Evolutionary conservation across 2,329 filamentous ascomycete genomes (phyloP), one percentile per base, ranked within the genome.

Genomic region (Fusarium guadeloupense): DNA sequence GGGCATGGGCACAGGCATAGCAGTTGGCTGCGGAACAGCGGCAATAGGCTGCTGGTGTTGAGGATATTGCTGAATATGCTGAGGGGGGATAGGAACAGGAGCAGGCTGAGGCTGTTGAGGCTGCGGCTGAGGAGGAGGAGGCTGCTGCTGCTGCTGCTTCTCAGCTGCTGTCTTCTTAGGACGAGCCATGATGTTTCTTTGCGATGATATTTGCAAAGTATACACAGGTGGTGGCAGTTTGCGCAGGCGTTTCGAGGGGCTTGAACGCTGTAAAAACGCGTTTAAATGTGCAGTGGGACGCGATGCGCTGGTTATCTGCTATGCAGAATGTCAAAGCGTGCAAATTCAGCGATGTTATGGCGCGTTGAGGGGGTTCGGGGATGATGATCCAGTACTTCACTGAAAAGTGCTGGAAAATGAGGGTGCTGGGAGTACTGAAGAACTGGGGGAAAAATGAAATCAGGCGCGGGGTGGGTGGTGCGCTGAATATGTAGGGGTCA

Each of bases 111-210:
- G 25, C 57, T 64, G 46, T 9, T 25, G 23, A 6, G 23, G 23
- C 10, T 25, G 23, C 7, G 23, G 23, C 28, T 31, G 28, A 12
- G 14, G 28, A n/a, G 28, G 28, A 12, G 14, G 28, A n/a, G 28
- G 13, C 33, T 35, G 33, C 10, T 35, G 33, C 7, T 33, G 67
- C 57, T 76, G 73, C 59, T 68, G 60, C 59, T 63, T 63, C 59
- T 63, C 60, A 21, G 41, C 73, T 48, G 74, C 73, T 71, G 77
- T 75, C 77, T 81, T 82, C 55, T 77, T 72, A 30, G 77, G 78
- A 64, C 80, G 79, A 71, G 80, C 76, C 79, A 81, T 81, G 66
- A 23, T 57, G 50, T 43, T 44, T 54, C 20, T 14, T 26, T 48
- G 39, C 28, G 23, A 34, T 26, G 52, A 25, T 57, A 41, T 31